A percentile compares a stretch with the other conserved stretches of the same genome.
Conservation (phyloP, 306 rosid species). For the Phaseolus lunatus region DNA sequence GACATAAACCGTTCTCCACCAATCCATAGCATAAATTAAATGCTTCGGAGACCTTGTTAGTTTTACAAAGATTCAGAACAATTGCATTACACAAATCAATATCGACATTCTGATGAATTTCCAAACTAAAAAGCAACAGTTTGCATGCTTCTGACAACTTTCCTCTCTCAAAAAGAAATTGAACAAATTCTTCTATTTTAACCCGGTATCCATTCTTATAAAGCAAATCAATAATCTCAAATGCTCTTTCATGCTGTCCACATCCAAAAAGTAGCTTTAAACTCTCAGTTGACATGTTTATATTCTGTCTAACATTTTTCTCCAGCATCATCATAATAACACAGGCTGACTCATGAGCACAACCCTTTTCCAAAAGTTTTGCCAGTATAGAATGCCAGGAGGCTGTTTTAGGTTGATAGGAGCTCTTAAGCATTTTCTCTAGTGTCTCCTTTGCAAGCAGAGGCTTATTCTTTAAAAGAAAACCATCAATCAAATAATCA, state of each 20-base stretch:
- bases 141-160: slow-evolving; percentile 68
- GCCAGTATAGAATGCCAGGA: slow-evolving; percentile 73
- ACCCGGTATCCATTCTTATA: slow-evolving; percentile 73
- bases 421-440: slow-evolving; percentile 86
- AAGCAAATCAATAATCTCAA: slow-evolving; percentile 59
- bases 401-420: slow-evolving; percentile 65
- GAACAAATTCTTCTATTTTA: slow-evolving; percentile 64
- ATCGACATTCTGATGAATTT: slow-evolving; percentile 55
- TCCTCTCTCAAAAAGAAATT: slow-evolving; percentile 58
- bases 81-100: slow-evolving; percentile 54
- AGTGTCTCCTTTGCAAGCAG: too few species aligned
- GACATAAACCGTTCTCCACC: slow-evolving; percentile 68
- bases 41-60: slow-evolving; percentile 70
- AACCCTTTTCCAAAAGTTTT: slow-evolving; percentile 65
- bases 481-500: too few species aligned
- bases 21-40: slow-evolving; percentile 68
- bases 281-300: slow-evolving; percentile 68
- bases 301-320: slow-evolving; percentile 70
- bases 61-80: slow-evolving; percentile 64
- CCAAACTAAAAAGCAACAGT: slow-evolving; percentile 65
- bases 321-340: slow-evolving; percentile 71
- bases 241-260: slow-evolving; percentile 65
- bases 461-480: too few species aligned
- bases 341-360: slow-evolving; percentile 56
- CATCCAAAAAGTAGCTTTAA: slow-evolving; percentile 64